Percentiles rank a stretch among this genome's conserved stretches.
Evolutionary conservation across 306 rosid species (phyloP).

Genomic region (Benincasa hispida): DNA sequence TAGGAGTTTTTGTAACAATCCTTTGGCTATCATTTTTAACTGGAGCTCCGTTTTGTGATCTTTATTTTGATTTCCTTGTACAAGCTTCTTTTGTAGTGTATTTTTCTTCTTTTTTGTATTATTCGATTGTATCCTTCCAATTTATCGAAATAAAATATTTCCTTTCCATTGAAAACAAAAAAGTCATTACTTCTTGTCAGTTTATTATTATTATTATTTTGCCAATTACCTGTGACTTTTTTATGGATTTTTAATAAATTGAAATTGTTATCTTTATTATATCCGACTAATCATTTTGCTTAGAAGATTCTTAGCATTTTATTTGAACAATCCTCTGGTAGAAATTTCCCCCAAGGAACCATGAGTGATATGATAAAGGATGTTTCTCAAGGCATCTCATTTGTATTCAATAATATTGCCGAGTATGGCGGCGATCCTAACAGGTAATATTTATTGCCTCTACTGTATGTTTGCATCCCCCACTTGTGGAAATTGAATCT

Average conservation of each 20-base stretch:
- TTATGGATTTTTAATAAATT: background rate
- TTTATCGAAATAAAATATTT: background rate
- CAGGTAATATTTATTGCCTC: conserved; percentile 26
- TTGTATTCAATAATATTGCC: conserved; percentile 74
- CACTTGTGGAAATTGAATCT: background rate
- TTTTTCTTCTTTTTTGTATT: background rate
- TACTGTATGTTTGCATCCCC: background rate
- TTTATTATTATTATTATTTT: background rate
- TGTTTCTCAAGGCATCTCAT: conserved; percentile 84
- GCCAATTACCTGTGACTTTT: background rate
- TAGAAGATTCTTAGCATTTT: background rate
- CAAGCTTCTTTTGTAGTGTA: background rate
- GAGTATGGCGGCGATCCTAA: conserved; percentile 90
- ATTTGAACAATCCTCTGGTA: conserved; percentile 10
- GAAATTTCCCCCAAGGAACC: conserved; percentile 96
- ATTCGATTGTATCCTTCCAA: background rate
- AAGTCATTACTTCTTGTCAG: background rate
- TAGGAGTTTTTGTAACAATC: background rate
- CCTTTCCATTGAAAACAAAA: background rate
- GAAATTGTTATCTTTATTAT: background rate
- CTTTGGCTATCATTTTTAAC: background rate
- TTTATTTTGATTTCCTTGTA: background rate
- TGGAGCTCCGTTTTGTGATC: background rate
- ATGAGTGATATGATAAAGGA: conserved; percentile 75
- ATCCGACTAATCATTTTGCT: background rate